A percentile compares a stretch with the other conserved stretches of the same genome.
Conservation (phyloP, 305 asterid genomes). For the Fraxinus sp. region DNA sequence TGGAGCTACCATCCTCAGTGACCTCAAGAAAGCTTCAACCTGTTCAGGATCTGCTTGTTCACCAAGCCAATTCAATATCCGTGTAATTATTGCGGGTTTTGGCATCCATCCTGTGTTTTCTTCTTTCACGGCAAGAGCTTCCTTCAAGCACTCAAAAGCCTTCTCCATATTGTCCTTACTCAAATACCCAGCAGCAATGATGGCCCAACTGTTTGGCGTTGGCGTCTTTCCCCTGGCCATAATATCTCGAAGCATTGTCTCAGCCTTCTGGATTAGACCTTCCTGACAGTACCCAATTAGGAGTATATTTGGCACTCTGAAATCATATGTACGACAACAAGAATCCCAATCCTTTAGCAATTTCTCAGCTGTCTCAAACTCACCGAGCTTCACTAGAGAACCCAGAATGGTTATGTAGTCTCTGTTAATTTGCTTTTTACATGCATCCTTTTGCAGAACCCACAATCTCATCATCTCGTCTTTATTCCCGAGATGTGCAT, state of each 20-base stretch:
- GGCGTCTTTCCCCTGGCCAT: slow-evolving; percentile 43
- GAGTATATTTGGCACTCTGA: slow-evolving; percentile 54
- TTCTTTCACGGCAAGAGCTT: slow-evolving; percentile 48
- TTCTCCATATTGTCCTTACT: slow-evolving; percentile 35
- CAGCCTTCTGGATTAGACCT: slow-evolving; percentile 44
- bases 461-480: slow-evolving; percentile 58
- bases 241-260: slow-evolving; percentile 39
- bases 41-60: slow-evolving; percentile 39
- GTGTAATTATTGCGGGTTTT: slow-evolving; percentile 36
- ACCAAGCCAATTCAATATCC: slow-evolving; percentile 46
- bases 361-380: slow-evolving; percentile 44
- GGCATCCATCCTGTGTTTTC: slow-evolving; percentile 48
- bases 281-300: slow-evolving; percentile 58
- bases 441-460: slow-evolving; percentile 44
- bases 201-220: slow-evolving; percentile 58
- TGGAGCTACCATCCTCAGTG: slow-evolving; percentile 35
- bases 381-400: slow-evolving; percentile 53
- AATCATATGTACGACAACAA: slow-evolving; percentile 40
- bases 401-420: slow-evolving; percentile 58
- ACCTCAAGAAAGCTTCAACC: slow-evolving; percentile 43
- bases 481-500: slow-evolving; percentile 45
- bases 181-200: slow-evolving; percentile 49
- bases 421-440: slow-evolving; percentile 58
- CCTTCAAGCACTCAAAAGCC: slow-evolving; percentile 53
- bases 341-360: slow-evolving; percentile 54